These are phyloP conservation scores for Chaetoceros tenuissimus DNA, from an alignment of 108 stramenopile genomes.

Conservation along the genomic window DNA sequence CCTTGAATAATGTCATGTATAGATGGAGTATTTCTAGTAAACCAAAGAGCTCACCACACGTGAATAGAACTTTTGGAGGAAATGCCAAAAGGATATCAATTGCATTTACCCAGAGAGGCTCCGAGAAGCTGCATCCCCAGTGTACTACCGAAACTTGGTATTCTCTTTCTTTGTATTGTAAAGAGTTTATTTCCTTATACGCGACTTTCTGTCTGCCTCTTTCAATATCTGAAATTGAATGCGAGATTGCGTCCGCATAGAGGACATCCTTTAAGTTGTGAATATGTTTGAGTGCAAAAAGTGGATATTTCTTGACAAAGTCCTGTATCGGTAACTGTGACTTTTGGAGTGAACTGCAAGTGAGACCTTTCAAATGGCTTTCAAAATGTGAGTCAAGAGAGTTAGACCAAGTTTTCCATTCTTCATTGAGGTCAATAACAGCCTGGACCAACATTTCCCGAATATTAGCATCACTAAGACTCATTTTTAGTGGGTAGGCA, in stretches of 20 bases:
- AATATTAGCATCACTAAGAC: slow-evolving; percentile 30
- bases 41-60: slow-evolving; percentile 44
- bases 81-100: slow-evolving; percentile 37
- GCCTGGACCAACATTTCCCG: slow-evolving; percentile 33
- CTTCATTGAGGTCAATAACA: slow-evolving; percentile 10
- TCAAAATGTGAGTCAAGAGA: slow-evolving; percentile 39
- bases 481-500: slow-evolving; percentile 30
- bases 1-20: slow-evolving; percentile 53
- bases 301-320: slow-evolving; percentile 42
- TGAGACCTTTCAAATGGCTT: slow-evolving; percentile 28
- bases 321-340: slow-evolving; percentile 31
- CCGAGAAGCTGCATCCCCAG: slow-evolving; percentile 64
- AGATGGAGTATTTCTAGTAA: slow-evolving; percentile 25
- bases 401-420: slow-evolving; percentile 41
- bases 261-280: slow-evolving; percentile 20
- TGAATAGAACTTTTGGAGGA: slow-evolving; percentile 45
- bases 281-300: slow-evolving; percentile 47
- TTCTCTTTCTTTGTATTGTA: slow-evolving; percentile 9
- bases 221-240: slow-evolving; percentile 10
- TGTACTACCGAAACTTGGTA: slow-evolving; percentile 33
- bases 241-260: slow-evolving; percentile 30
- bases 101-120: slow-evolving; percentile 41
- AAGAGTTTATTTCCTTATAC: slow-evolving; percentile 13
- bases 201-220: slow-evolving; percentile 22
- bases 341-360: slow-evolving; percentile 13